Base-by-base conservation (phyloP, 2,329 filamentous ascomycete species). In the Blastomyces percursus region DNA sequence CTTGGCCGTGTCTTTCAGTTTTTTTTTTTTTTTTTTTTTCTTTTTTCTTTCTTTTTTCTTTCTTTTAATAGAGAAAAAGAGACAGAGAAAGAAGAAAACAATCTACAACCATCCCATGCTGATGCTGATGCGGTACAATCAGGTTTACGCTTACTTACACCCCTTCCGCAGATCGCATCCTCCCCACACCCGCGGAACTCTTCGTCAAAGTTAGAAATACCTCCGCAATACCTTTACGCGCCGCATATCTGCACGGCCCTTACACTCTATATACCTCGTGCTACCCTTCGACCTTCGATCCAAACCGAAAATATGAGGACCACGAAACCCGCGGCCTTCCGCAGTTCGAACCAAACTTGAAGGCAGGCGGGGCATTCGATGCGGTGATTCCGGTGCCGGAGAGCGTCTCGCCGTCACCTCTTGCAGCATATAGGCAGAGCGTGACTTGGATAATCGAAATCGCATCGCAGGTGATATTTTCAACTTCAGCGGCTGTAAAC, bases 291-390 rank as follows among this genome's bases (percentile, higher is more conserved):
- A 84, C 82, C 56, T 97, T 94, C 78, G 83, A 92, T 70, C 91
- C 93, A 1, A 91, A 96, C 75, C 79, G 82, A 67, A 91, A 90
- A 72, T 86, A 89, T 68, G 84, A 86, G 63, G 81, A 87, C 60
- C 82, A 87, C 1, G 83, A 86, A 60, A 80, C 81, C 60, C 86
- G 91, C 77, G 90, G 90, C 56, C 82, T 88, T 1, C 94, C 94
- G 19, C 89, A 96, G 69, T 99, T 94, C 71, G 94, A 99, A 76
- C 93, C 94, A 56, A 93, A 96, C 79, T 83, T 99, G 72, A 97
- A 97, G 79, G 92, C 94, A 9, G 94, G 92, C 38, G 92, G 91
- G 7, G 86, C 83, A 55, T 99, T 92, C 89, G 84, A 86, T 69
- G 89, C 90, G 63, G 85, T 86, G 71, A 82, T 99, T 66, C 81